Evolutionary conservation across 495 filamentous ascomycete genomes (phyloP).

Genomic region (Aspergillus wentii): DNA sequence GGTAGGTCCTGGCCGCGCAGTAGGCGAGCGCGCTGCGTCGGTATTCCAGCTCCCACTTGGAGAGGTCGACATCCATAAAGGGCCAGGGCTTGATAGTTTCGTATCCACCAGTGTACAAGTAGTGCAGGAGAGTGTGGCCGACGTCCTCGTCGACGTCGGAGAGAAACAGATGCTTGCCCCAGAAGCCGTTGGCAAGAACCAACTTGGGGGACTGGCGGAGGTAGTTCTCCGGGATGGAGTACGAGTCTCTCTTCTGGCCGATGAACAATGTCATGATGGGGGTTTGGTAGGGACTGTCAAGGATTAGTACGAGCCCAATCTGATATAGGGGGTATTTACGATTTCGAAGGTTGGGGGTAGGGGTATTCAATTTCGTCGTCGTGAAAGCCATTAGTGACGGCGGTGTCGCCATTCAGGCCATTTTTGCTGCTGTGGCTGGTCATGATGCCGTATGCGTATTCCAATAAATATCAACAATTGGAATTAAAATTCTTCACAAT

Average conservation of each 20-base stretch:
- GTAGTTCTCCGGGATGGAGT: constrained; percentile 9
- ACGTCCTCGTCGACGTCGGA: constrained; percentile 12
- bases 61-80: background rate
- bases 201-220: constrained; percentile 3
- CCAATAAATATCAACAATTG: too few species aligned
- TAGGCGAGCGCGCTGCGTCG: background rate
- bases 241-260: constrained; percentile 45
- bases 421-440: too few species aligned
- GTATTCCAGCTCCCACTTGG: background rate
- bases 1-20: background rate
- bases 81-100: constrained; percentile 3
- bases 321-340: too few species aligned
- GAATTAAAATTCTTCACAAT: too few species aligned
- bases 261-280: constrained; percentile 5
- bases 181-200: constrained; percentile 65
- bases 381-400: too few species aligned
- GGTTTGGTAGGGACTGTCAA: constrained; percentile 4
- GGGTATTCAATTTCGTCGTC: too few species aligned
- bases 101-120: constrained; percentile 9
- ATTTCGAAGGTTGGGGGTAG: too few species aligned
- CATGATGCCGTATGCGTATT: too few species aligned
- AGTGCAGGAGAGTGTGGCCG: constrained; percentile 12
- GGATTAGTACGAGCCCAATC: too few species aligned
- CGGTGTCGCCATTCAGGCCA: too few species aligned
- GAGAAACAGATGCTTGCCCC: constrained; percentile 53